phyloP scores from a whole-genome alignment of 768 basidiomycete genomes.

The Tubosaeta sp. region DNA sequence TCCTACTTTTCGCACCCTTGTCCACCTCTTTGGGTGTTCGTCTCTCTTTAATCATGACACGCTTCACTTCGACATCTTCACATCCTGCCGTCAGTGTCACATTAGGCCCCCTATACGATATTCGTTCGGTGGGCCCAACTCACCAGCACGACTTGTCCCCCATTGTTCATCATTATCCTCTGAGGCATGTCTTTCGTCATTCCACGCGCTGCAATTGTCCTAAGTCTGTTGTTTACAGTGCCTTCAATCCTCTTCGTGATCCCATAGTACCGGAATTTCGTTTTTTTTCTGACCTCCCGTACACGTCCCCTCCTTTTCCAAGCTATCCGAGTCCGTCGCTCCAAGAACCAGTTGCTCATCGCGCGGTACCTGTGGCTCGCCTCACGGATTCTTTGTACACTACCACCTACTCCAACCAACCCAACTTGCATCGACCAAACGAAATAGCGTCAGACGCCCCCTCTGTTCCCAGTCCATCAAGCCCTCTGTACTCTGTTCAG shows the following conservation, averaged over 20 bases:
- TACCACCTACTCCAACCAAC: neutral
- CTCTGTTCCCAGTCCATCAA: neutral
- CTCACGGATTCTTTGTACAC: neutral
- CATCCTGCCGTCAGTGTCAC: neutral
- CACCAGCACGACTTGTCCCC: neutral
- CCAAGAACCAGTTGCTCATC: neutral
- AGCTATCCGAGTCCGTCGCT: neutral
- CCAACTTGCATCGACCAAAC: neutral
- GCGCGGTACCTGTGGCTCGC: neutral
- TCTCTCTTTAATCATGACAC: neutral
- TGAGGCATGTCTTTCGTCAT: conserved; percentile 2
- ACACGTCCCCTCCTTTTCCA: neutral
- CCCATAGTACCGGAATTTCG: neutral
- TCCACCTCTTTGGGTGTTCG: neutral
- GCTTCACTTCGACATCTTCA: neutral
- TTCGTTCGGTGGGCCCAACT: neutral
- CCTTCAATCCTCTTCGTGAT: neutral
- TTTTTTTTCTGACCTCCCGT: neutral
- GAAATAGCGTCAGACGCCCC: neutral
- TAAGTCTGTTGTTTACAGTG: neutral
- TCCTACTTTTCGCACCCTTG: neutral
- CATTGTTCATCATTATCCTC: neutral
- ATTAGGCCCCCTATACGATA: neutral
- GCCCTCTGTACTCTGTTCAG: neutral
- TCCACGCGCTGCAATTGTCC: neutral